phyloP scores from a whole-genome alignment of 768 basidiomycete genomes.

The Leccinum disarticulatum region DNA sequence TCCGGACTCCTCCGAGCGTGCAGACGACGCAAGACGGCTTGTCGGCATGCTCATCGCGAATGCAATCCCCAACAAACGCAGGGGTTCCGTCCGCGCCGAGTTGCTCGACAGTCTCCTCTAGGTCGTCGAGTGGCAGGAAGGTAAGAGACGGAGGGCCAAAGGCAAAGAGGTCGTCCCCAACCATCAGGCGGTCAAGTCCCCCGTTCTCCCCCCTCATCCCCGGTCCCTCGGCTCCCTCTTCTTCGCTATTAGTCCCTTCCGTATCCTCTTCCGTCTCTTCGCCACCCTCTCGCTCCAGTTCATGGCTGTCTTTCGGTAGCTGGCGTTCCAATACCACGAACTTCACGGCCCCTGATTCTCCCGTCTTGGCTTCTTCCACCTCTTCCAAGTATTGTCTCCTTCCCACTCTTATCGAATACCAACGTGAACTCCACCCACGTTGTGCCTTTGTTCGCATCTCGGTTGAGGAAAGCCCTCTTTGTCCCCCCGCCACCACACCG shows the following conservation, averaged over 20 bases:
- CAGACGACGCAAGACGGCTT: no score
- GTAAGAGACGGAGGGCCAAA: slow-evolving; percentile 37
- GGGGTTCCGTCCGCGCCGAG: no score
- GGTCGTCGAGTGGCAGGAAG: no score
- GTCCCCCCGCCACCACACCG: slow-evolving; percentile 5
- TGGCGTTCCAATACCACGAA: slow-evolving; percentile 40
- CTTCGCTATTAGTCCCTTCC: slow-evolving; percentile 18
- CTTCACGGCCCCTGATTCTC: slow-evolving; percentile 34
- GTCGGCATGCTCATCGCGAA: no score
- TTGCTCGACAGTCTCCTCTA: no score
- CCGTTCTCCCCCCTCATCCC: slow-evolving; percentile 17
- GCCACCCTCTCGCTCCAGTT: slow-evolving; percentile 35
- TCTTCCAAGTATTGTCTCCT: slow-evolving; percentile 26
- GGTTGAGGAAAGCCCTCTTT: no score
- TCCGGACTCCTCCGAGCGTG: no score
- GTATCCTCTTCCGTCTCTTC: slow-evolving; percentile 28
- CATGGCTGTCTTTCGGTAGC: slow-evolving; percentile 45
- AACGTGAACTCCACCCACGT: slow-evolving; percentile 39
- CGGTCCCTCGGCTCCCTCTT: slow-evolving; percentile 21
- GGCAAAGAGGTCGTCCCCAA: slow-evolving; percentile 41
- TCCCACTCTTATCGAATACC: slow-evolving; percentile 28
- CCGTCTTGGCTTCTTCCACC: slow-evolving; percentile 33
- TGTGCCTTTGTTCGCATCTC: slow-evolving; percentile 35
- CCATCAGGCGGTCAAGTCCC: slow-evolving; percentile 13
- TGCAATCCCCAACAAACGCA: no score